Evolutionary conservation across 352 stramenopile genomes (phyloP), one percentile per base, ranked within the genome.

Genomic region (Globisporangium takayamanum): DNA sequence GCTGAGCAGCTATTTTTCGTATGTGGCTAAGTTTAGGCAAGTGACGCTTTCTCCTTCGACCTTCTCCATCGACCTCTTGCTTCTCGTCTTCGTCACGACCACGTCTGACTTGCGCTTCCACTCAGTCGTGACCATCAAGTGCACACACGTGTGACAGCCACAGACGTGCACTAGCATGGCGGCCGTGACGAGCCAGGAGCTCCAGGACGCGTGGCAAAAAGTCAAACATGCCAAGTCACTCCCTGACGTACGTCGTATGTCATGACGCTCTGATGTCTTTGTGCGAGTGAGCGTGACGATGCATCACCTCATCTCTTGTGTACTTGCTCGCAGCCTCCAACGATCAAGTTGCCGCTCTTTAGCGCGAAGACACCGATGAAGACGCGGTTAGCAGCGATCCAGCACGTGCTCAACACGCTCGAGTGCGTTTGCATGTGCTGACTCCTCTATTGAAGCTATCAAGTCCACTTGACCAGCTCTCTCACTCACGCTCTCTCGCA

Each of bases 201-300:
- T 89, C 20, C 73, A 89, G 53, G 71, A 74, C 52, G 81, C 81
- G 8, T 91, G 78, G 78, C 36, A 88, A 46, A 75, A 86, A 61
- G 75, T 91, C 44, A 85, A 87, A 63, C 66, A 73, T 33, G 77
- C 85, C 73, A 65, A 59, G 28, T 50, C 54, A 30, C 61, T 89
- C 16, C 67, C 77, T 16, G 68, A 87, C 57, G 76, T 88, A 65
- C 46, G 64, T 64, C 5, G 18, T 16, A 25, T 25, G 30, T 18
- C 11, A 12, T 12, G 15, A 39, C 3, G 12, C 1, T 3, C 48
- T 12, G 33, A 14, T 10, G 5, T 39, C 33, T 39, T 12, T 12
- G 33, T 39, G 33, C 33, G 10, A 39, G 33, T 44, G 16, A 18
- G 7, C 45, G 2, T 49, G 18, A 28, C 48, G 22, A 47, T 16